Evolutionary conservation across 306 rosid species (phyloP), one percentile per base, ranked within the genome.

Genomic region (Styphnolobium japonicum): DNA sequence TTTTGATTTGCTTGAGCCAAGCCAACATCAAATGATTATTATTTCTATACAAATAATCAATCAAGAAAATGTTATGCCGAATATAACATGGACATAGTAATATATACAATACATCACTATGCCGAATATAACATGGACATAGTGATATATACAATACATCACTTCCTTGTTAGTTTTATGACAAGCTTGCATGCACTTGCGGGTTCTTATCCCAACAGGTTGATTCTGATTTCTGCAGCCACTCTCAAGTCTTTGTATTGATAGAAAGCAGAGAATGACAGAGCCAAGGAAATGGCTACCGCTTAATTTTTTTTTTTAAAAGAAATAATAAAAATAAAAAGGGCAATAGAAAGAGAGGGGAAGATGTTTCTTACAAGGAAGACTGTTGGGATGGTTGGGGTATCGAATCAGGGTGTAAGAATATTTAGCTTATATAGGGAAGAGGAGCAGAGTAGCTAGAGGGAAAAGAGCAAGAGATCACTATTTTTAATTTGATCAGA

Each of bases 1-100:
- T 85, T 85, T 72, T 77, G 66, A 73, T 85, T 10, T 77, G 78
- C 77, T 76, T 81, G 85, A 81, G 57, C 83, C 78, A 31, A 57
- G 83, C 75, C 85, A 81, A 81, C 79, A 66, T 72, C 73, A 64
- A 45, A 48, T 46, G 10, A 37, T 37, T 7, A 37, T 6, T 37
- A 37, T 34, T 4, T 34, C 37, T 1, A 11, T 2, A 37, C 6
- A 52, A 3, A 0, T 4, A 18, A 52, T 52, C 25, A 52, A 52
- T 18, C 10, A 16, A 6, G 8, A 53, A 21, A 53, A 15, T 15
- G 22, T 2, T n/a, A 7, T n/a, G 9, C 56, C 9, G 10, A 37
- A 37, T 37, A 37, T 6, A 37, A 37, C 5, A 37, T 6, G 10
- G 42, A 9, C 31, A 37, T 37, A 37, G 42, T 37, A 1, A 27